Evolutionary conservation across 371 early-diverging fungal species (phyloP).

Genomic region (Mucor lusitanicus): DNA sequence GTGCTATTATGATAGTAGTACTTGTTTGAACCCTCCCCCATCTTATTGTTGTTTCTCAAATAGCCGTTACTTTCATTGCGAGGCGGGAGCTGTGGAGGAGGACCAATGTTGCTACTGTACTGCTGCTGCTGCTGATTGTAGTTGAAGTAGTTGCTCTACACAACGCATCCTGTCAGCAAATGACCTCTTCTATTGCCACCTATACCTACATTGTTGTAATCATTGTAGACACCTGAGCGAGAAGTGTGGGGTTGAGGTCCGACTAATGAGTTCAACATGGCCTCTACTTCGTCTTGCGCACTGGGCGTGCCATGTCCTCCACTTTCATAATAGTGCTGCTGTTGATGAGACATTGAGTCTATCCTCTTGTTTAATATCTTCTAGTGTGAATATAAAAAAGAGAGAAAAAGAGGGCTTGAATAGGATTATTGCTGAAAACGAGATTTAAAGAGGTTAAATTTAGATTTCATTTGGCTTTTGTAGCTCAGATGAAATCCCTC

Average conservation of each 20-base stretch:
- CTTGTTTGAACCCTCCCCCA: slow-evolving; percentile 12
- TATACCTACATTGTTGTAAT: slow-evolving; percentile 1
- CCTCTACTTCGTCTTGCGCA: slow-evolving; percentile 18
- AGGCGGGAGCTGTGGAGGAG: slow-evolving; percentile 17
- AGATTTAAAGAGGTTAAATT: background rate
- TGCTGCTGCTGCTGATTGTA: slow-evolving; percentile 3
- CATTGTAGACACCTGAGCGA: background rate
- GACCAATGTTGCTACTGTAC: background rate
- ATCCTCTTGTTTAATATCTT: background rate
- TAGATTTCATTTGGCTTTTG: background rate
- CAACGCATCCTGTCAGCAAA: background rate
- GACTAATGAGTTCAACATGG: slow-evolving; percentile 21
- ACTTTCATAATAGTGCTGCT: slow-evolving; percentile 14
- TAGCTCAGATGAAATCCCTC: background rate
- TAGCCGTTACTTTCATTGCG: slow-evolving; percentile 10
- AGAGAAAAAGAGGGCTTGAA: background rate
- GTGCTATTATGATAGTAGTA: slow-evolving; percentile 12
- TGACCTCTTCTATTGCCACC: background rate
- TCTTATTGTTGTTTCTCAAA: background rate
- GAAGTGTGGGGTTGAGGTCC: slow-evolving; percentile 15
- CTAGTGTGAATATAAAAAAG: slow-evolving; percentile 5
- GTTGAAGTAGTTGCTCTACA: slow-evolving; percentile 4
- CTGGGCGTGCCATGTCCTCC: background rate
- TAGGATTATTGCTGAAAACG: background rate
- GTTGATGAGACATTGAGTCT: slow-evolving; percentile 17